Conservation (phyloP, 768 basidiomycete genomes). For the Hypholoma fasciculare region DNA sequence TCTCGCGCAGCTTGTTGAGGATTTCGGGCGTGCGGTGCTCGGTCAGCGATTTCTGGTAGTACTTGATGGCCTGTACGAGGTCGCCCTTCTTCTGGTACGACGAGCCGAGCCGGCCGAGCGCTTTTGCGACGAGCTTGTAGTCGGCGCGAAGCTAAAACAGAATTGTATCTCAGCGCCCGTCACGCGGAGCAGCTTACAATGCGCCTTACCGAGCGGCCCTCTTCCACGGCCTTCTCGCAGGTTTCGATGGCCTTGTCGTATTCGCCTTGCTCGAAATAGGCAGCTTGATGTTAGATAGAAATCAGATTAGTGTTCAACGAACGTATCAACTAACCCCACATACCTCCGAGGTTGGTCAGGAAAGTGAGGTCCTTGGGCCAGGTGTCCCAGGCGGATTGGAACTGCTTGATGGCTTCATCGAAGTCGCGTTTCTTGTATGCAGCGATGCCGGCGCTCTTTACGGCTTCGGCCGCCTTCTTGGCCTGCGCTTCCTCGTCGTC, state of each 20-base stretch:
- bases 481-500: conserved; percentile 70
- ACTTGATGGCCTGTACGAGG: conserved; percentile 77
- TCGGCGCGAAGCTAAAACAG: conserved; percentile 74
- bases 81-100: conserved; percentile 85
- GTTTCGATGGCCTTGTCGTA: conserved; percentile 89
- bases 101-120: conserved; percentile 85
- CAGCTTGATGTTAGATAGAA: conserved; percentile 50
- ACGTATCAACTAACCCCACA: conserved; percentile 13
- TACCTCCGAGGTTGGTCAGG: conserved; percentile 88
- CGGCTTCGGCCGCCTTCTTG: conserved; percentile 76
- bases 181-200: not conserved
- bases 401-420: conserved; percentile 70
- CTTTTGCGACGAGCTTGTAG: conserved; percentile 95
- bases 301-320: not conserved
- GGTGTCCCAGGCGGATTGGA: conserved; percentile 87
- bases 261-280: conserved; percentile 91
- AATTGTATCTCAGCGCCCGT: not conserved
- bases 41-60: conserved; percentile 89
- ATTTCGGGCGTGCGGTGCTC: conserved; percentile 96
- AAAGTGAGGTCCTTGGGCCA: conserved; percentile 94
- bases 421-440: conserved; percentile 90
- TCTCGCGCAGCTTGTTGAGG: conserved; percentile 84
- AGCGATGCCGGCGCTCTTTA: conserved; percentile 76
- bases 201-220: conserved; percentile 71
- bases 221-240: conserved; percentile 95